phyloP scores from a whole-genome alignment of 345 rosid species.

The Salix dunnii region DNA sequence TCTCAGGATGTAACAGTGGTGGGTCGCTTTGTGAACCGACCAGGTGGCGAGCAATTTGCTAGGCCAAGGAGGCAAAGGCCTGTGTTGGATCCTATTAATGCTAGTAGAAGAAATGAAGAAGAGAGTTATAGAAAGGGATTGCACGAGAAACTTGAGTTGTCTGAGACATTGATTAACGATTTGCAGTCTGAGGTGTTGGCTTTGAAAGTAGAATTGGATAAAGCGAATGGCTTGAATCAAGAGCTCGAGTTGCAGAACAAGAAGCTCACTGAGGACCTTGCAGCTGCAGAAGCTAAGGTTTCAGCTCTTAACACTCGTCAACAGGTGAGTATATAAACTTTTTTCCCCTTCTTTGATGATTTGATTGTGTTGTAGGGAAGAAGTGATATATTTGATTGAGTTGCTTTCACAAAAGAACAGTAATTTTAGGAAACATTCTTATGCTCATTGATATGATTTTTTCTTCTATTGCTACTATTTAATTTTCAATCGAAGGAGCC shows the following conservation, averaged over 20 bases:
- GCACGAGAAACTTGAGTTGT: slow-evolving; percentile 47
- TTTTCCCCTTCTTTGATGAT: background rate
- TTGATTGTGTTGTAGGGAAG: background rate
- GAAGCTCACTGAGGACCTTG: slow-evolving; percentile 59
- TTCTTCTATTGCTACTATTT: background rate
- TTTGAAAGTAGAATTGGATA: slow-evolving; percentile 56
- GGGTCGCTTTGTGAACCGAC: slow-evolving; percentile 34
- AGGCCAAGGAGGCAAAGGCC: slow-evolving; percentile 43
- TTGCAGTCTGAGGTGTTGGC: slow-evolving; percentile 49
- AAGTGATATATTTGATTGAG: no score
- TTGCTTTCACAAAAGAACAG: no score
- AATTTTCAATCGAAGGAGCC: slow-evolving; percentile 31
- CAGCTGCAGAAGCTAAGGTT: slow-evolving; percentile 59
- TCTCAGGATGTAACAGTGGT: slow-evolving; percentile 26
- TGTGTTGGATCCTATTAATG: background rate
- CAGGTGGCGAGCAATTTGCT: slow-evolving; percentile 47
- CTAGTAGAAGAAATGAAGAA: slow-evolving; percentile 28
- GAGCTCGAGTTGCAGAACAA: slow-evolving; percentile 51
- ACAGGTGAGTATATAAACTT: slow-evolving; percentile 32
- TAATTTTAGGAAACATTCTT: background rate
- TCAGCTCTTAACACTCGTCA: slow-evolving; percentile 39
- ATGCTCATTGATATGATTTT: background rate
- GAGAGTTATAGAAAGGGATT: slow-evolving; percentile 36
- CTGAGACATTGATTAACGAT: slow-evolving; percentile 55
- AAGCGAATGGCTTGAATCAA: slow-evolving; percentile 45